These are phyloP conservation scores for Salvia splendens DNA, from an alignment of 257 asterid genomes.

Conservation along the genomic window DNA sequence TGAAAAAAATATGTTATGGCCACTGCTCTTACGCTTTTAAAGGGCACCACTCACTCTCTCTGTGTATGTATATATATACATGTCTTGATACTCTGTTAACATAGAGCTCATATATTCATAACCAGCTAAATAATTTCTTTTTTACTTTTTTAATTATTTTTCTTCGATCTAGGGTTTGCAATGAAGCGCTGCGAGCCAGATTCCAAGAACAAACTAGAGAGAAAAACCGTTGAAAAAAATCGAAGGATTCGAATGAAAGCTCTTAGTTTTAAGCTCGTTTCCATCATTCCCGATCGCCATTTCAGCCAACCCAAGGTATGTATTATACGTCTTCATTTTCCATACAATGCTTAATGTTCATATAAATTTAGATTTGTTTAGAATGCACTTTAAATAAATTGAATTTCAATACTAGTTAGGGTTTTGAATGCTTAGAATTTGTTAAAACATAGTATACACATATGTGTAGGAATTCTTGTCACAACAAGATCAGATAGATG, in stretches of 20 bases:
- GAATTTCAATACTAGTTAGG: too few relatives aligned
- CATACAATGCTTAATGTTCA: too few relatives aligned
- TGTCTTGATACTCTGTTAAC: neutral
- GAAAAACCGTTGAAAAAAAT: slow-evolving; percentile 28
- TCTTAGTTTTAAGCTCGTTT: slow-evolving; percentile 33
- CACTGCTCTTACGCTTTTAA: too few relatives aligned
- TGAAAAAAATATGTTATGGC: too few relatives aligned
- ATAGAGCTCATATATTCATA: too few relatives aligned
- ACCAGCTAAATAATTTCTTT: neutral
- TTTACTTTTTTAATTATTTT: neutral
- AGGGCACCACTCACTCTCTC: neutral
- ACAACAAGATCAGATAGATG: slow-evolving; percentile 43
- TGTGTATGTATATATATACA: neutral
- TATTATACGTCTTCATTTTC: neutral
- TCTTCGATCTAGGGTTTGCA: neutral
- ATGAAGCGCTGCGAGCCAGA: slow-evolving; percentile 12
- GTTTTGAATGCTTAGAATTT: too few relatives aligned
- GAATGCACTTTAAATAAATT: too few relatives aligned
- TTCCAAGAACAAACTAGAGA: slow-evolving; percentile 19
- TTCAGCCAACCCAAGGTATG: slow-evolving; percentile 33
- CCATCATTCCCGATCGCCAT: slow-evolving; percentile 40
- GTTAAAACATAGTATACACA: neutral
- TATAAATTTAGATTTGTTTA: too few relatives aligned
- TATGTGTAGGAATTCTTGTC: slow-evolving; percentile 40
- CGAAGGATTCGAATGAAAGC: slow-evolving; percentile 37